A percentile compares a stretch with the other conserved stretches of the same genome.
phyloP scores from a whole-genome alignment of 2,329 filamentous ascomycete genomes.

The Blastomyces gilchristii region DNA sequence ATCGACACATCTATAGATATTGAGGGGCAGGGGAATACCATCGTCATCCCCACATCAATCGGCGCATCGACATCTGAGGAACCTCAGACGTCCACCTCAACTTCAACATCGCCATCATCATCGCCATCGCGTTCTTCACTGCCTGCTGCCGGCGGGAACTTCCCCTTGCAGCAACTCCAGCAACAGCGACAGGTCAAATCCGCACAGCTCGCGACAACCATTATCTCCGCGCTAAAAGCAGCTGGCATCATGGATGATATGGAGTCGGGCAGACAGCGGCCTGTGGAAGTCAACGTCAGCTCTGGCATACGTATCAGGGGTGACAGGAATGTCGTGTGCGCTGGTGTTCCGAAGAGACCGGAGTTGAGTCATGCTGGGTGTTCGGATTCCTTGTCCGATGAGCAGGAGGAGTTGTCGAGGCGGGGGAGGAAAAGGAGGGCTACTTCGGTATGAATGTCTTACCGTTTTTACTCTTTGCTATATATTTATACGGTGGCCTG shows the following conservation, averaged over 20 bases:
- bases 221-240: constrained; percentile 19
- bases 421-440: constrained; percentile 18
- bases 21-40: constrained; percentile 26
- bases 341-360: background rate
- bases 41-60: constrained; percentile 19
- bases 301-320: constrained; percentile 25
- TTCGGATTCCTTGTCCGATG: background rate
- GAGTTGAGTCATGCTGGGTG: background rate
- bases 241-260: constrained; percentile 14
- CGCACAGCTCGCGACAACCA: constrained; percentile 20
- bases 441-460: constrained; percentile 18
- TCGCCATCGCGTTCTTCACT: background rate
- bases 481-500: background rate
- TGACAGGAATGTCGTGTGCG: constrained; percentile 21
- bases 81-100: constrained; percentile 4
- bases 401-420: background rate
- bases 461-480: background rate
- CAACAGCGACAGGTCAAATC: constrained; percentile 20
- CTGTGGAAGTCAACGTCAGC: constrained; percentile 22
- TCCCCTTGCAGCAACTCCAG: constrained; percentile 14
- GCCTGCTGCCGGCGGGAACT: background rate
- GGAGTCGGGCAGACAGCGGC: constrained; percentile 12
- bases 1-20: constrained; percentile 30
- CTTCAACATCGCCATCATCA: background rate
- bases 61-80: background rate